A percentile compares a stretch with the other conserved stretches of the same genome.
These are phyloP conservation scores for Aureobasidium sp. DNA, from an alignment of 2,329 filamentous ascomycete genomes.

Conservation along the genomic window DNA sequence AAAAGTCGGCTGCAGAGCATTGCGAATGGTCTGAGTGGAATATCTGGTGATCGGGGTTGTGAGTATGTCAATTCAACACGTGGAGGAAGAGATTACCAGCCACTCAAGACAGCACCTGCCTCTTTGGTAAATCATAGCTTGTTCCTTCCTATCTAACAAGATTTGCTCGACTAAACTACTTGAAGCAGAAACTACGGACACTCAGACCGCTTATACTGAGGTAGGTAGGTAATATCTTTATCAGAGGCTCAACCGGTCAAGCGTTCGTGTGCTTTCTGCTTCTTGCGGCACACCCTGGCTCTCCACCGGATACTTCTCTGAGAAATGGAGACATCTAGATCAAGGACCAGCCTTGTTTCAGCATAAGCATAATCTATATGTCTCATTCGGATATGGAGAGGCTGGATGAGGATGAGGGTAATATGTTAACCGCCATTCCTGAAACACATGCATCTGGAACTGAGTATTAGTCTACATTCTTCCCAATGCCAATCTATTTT, in stretches of 20 bases:
- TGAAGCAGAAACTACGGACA: constrained; percentile 10
- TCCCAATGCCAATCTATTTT: constrained; percentile 21
- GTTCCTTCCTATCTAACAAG: constrained; percentile 12
- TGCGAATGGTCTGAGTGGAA: not conserved
- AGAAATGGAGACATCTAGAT: not conserved
- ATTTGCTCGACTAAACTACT: not conserved
- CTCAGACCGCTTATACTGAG: constrained; percentile 2
- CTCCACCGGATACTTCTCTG: not conserved
- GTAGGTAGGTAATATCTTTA: not conserved
- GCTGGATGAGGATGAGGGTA: constrained; percentile 12
- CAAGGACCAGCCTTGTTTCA: constrained; percentile 11
- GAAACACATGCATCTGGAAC: constrained; percentile 16
- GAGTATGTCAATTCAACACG: not conserved
- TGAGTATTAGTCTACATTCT: constrained; percentile 13
- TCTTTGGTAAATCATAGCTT: constrained; percentile 4
- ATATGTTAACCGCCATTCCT: constrained; percentile 20
- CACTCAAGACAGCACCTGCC: constrained; percentile 8
- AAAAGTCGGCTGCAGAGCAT: not conserved
- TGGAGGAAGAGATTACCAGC: not conserved
- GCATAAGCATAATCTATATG: constrained; percentile 13
- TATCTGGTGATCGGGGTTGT: not conserved
- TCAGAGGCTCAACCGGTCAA: constrained; percentile 5
- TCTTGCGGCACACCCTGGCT: not conserved
- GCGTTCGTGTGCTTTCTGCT: not conserved
- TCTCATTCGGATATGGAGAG: constrained; percentile 2